These are phyloP conservation scores for Candida vaughaniae DNA, from an alignment of 805 yeast genomes.

Conservation along the genomic window DNA sequence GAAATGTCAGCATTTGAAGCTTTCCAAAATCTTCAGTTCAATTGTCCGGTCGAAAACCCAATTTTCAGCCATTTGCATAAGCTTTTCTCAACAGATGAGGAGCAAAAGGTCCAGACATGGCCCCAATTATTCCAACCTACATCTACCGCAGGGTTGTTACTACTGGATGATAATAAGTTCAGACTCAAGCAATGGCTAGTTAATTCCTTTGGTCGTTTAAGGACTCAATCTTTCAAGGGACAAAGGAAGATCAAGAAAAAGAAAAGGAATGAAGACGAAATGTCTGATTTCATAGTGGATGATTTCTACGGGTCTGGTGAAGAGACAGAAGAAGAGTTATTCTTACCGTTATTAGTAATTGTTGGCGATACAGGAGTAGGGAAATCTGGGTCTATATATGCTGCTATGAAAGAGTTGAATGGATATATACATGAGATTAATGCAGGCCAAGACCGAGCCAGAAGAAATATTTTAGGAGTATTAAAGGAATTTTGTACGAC, in stretches of 20 bases:
- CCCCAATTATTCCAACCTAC: constrained; percentile 46
- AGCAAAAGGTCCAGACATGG: constrained; percentile 27
- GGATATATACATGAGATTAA: constrained; percentile 84
- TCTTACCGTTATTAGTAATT: constrained; percentile 63
- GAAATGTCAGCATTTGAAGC: not conserved
- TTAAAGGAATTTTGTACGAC: constrained; percentile 83
- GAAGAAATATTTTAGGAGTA: constrained; percentile 63
- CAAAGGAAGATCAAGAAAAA: constrained; percentile 30
- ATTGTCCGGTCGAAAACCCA: constrained; percentile 1
- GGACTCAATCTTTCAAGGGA: constrained; percentile 28
- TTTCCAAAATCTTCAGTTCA: not conserved
- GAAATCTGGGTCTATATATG: constrained; percentile 71
- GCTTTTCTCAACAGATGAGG: not conserved
- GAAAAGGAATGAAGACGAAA: constrained; percentile 16
- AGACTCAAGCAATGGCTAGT: constrained; percentile 39
- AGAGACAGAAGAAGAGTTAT: constrained; percentile 37
- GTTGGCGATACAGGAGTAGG: constrained; percentile 76
- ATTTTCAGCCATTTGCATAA: constrained; percentile 1
- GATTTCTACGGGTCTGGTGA: constrained; percentile 14
- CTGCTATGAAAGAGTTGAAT: constrained; percentile 57
- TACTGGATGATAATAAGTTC: constrained; percentile 21
- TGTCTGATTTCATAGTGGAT: constrained; percentile 42
- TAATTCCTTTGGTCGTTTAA: constrained; percentile 35
- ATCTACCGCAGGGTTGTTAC: constrained; percentile 31
- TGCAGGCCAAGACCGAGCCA: constrained; percentile 68